A percentile compares a stretch with the other conserved stretches of the same genome.
phyloP scores from a whole-genome alignment of 2,329 filamentous ascomycete genomes.

The Mycogone perniciosa region DNA sequence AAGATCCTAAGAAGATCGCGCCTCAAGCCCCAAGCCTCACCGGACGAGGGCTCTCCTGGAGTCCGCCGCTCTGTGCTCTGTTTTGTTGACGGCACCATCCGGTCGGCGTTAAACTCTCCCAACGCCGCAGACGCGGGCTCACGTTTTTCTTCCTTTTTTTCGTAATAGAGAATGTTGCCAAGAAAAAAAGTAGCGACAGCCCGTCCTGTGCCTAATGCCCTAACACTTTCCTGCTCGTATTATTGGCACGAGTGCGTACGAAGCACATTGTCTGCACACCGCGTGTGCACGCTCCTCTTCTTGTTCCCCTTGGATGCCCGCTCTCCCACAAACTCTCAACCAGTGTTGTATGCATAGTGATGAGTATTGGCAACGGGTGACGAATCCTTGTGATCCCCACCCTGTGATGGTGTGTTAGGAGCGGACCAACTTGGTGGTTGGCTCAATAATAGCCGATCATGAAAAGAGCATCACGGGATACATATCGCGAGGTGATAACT shows the following conservation, averaged over 20 bases:
- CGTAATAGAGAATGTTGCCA: too few relatives aligned
- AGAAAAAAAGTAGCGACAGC: too few relatives aligned
- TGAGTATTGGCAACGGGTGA: background rate
- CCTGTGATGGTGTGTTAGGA: conserved; percentile 5
- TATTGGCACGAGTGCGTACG: background rate
- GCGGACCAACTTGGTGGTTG: conserved; percentile 4
- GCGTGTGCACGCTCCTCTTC: too few relatives aligned
- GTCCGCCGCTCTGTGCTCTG: too few relatives aligned
- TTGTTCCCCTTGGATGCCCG: too few relatives aligned
- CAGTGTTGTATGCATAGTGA: too few relatives aligned
- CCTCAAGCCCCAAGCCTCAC: conserved; percentile 6
- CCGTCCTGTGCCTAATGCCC: too few relatives aligned
- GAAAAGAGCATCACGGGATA: background rate
- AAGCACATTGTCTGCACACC: background rate
- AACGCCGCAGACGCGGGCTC: conserved; percentile 1
- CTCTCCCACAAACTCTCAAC: too few relatives aligned
- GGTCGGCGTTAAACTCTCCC: conserved; percentile 1
- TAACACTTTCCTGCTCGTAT: too few relatives aligned
- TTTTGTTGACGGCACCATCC: background rate
- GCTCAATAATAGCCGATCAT: background rate
- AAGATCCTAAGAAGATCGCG: conserved; percentile 10
- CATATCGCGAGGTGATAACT: background rate
- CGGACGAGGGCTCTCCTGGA: background rate
- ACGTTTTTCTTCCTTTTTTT: background rate
- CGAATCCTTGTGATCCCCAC: conserved; percentile 1